Base-by-base conservation (phyloP, 495 filamentous ascomycete genomes). In the Polyplosphaeria fusca region DNA sequence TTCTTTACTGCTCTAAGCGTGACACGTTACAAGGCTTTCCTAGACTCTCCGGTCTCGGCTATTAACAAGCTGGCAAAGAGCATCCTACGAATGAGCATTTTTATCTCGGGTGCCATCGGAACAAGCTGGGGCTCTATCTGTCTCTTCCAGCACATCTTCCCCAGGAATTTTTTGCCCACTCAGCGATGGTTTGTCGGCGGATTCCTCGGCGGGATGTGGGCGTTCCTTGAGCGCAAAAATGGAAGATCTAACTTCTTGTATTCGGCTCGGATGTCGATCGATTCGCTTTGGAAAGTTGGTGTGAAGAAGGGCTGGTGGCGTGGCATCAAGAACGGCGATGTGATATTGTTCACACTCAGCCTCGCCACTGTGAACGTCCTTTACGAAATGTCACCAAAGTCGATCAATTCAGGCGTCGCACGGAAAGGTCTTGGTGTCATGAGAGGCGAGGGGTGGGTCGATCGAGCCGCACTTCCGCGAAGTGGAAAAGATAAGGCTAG, bases 151-250 rank as follows among this genome's bases (percentile, higher is more conserved):
- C 73, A 79, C 25, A 76, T 85, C 55, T 76, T 98, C 9, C 91
- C 93, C 0, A 78, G 86, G 19, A 74, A 78, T 0, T 77, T 87
- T 18, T 73, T 96, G n/a, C 82, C 91, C 0, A 89, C 82, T 3
- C 83, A 87, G 64, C 80, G 93, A 3, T 92, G 91, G 75, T 95
- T 91, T 77, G 70, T 96, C 2, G 91, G 88, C 52, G 93, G 93
- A 14, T 86, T 89, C 57, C 52, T 94, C 4, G 89, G 85, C 1
- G 93, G 93, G 1, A 63, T 91, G 16, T 96, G 90, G 81, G 87
- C 87, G 3, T 82, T 87, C 67, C 70, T 95, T 12, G 80, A 87
- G 59, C 73, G 81, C 9, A 73, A 75, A 14, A 75, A 80, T 42
- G 86, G 85, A 35, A 67, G 85, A 5, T 71, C 73, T 3, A 80